Evolutionary conservation across 768 basidiomycete species (phyloP), one percentile per base, ranked within the genome.

Genomic region (Suillus spraguei): DNA sequence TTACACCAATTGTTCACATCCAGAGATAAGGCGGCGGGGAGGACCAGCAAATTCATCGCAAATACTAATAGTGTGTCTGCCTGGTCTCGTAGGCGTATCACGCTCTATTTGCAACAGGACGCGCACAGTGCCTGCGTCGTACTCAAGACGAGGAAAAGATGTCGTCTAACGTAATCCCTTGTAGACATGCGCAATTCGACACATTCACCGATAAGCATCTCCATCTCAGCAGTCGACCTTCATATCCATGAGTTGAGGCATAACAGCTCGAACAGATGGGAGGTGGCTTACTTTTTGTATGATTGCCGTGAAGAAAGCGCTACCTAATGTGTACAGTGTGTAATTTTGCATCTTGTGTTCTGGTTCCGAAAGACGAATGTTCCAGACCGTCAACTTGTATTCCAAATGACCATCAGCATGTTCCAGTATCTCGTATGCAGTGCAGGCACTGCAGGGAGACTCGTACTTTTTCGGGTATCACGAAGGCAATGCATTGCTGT

Each of bases 41-140:
- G 7, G 96, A 98, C 72, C 97, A 96, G 96, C 89, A 90, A 0
- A 95, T 98, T 62, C 98, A 99, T 72, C 91, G 96, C 67, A 95
- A 98, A 28, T 28, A 28, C 2, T 28, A 77, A 95, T 99, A 64
- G 94, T 95, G 72, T 66, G 85, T 74, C 32, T 1, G 16, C 10
- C 17, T 38, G 41, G 28, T 24, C 6, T 33, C 42, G 9, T 22
- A n/a, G 42, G 4, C 36, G 1, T 53, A 44, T 59, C 28, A 47
- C 63, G 46, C 61, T 47, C 5, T 11, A 2, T 5, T 20, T 33
- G 5, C 39, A 66, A 5, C 61, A 28, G 13, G 64, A 93, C 28
- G 91, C 92, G 91, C 70, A 85, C 82, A 3, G 82, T 86, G 4
- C 78, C 81, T 1, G 81, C 78, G 10, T 91, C 95, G 28, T 28